Conservation (phyloP, 306 rosid genomes). For the Quillaja saponaria region DNA sequence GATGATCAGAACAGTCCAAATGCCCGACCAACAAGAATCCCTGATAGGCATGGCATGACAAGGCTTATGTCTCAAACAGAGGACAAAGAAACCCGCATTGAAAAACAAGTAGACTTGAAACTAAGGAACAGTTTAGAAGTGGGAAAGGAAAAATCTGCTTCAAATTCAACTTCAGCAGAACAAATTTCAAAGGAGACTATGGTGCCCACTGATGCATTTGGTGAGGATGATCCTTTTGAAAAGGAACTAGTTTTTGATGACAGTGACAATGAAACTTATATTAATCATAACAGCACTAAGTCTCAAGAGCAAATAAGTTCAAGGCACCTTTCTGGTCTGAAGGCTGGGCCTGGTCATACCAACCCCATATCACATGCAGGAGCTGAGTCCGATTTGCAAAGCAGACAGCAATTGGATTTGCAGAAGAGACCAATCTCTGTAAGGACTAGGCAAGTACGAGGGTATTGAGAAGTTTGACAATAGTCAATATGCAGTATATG, state of each 20-base stretch:
- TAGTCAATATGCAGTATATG: neutral
- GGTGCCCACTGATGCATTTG: conserved; percentile 18
- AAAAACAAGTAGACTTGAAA: conserved; percentile 25
- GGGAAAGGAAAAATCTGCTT: conserved; percentile 33
- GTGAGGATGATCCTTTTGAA: conserved; percentile 29
- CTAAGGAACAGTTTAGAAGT: conserved; percentile 21
- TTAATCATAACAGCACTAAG: conserved; percentile 26
- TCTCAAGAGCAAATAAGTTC: conserved; percentile 33
- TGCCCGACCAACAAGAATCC: conserved; percentile 26
- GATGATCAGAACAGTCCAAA: conserved; percentile 50
- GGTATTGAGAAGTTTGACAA: conserved; percentile 21
- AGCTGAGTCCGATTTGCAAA: conserved; percentile 42
- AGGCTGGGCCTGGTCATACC: conserved; percentile 30
- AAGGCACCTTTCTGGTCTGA: conserved; percentile 36
- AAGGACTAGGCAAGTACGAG: conserved; percentile 41
- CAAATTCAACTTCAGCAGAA: conserved; percentile 41
- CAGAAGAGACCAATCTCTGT: conserved; percentile 60
- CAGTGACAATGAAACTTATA: conserved; percentile 43
- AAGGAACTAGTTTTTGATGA: conserved; percentile 51
- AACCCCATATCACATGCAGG: conserved; percentile 25
- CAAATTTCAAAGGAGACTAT: conserved; percentile 28
- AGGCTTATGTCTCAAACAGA: conserved; percentile 27
- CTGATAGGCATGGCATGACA: conserved; percentile 25
- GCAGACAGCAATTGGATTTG: conserved; percentile 35
- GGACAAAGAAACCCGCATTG: conserved; percentile 31